Evolutionary conservation across 2,329 filamentous ascomycete genomes (phyloP), one percentile per base, ranked within the genome.

Genomic region (Waltergamsia citrina): DNA sequence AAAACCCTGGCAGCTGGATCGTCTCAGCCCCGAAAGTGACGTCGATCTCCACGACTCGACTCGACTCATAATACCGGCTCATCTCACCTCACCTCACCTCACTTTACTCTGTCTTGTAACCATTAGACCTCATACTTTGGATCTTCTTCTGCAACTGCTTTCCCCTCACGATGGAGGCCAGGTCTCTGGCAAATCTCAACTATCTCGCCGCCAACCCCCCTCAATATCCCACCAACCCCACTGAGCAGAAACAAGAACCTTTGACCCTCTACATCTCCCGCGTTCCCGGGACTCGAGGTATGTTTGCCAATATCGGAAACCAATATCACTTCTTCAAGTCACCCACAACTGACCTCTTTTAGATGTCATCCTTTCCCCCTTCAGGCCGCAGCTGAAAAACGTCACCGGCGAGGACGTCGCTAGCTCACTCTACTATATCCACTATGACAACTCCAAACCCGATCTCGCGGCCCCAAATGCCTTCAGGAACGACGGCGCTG

Each of bases 321-420:
- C 8, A 21, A 19, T 20, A 19, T 20, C 12, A 6, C 18, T 6
- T 23, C 9, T 8, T 10, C 7, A 16, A 37, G 10, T 21, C 11
- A 17, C 27, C 39, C 33, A 37, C 34, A 27, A 31, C 36, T 38
- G 24, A 43, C 39, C 44, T 40, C 44, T 35, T 35, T 32, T 16
- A 92, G 90, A 95, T 68, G 73, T 95, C 37, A 93, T 95, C 46
- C 75, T 98, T 29, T 93, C 90, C 2, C 85, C 92, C 1, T 72
- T 92, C 41, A 94, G 94, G 53, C 92, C 92, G 3, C 79, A 84
- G 33, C 71, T 81, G 27, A 94, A 92, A 54, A 90, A 86, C 39
- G 85, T 98, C 42, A 93, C 86, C 0, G 79, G 75, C 29, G 81
- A 88, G 52, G 90, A 95, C 52, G 80, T 98, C 32, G 76, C 81